Evolutionary conservation across 352 stramenopile species (phyloP).

Genomic region (Pythium diclinum): DNA sequence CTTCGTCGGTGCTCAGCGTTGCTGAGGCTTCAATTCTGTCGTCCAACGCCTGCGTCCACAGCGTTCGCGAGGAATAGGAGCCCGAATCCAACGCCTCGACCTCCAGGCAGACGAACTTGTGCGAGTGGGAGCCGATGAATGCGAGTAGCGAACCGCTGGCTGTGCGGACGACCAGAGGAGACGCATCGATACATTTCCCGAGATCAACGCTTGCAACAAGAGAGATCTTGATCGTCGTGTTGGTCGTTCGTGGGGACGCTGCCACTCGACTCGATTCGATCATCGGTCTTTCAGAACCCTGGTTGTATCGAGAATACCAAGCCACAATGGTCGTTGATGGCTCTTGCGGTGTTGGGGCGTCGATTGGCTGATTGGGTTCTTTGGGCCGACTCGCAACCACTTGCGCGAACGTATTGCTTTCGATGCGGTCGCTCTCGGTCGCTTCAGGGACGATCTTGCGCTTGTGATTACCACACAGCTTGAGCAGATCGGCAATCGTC

Average conservation of each 20-base stretch:
- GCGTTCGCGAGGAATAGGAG: constrained; percentile 10
- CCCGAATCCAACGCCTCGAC: constrained; percentile 12
- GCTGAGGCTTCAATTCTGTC: constrained; percentile 58
- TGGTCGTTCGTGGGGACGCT: not conserved
- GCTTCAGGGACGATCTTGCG: not conserved
- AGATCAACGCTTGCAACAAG: constrained; percentile 37
- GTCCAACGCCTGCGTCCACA: constrained; percentile 47
- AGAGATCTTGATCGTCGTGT: constrained; percentile 13
- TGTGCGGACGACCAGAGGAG: constrained; percentile 41
- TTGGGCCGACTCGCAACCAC: too few species aligned
- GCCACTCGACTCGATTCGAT: not conserved
- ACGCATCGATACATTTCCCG: constrained; percentile 63
- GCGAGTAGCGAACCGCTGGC: constrained; percentile 15
- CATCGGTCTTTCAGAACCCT: not conserved
- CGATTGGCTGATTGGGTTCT: not conserved
- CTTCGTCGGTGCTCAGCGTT: constrained; percentile 30
- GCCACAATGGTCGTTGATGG: not conserved
- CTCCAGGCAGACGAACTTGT: constrained; percentile 43
- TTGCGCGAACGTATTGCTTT: too few species aligned
- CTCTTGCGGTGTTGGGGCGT: not conserved
- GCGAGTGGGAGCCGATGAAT: constrained; percentile 52
- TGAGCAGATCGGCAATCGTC: constrained; percentile 7
- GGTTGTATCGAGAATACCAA: constrained; percentile 18
- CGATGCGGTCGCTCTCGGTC: not conserved
- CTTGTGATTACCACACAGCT: not conserved